A percentile compares a stretch with the other conserved stretches of the same genome.
Evolutionary conservation across 1,284 basidiomycete species (phyloP).

Genomic region (Boletus sp.): DNA sequence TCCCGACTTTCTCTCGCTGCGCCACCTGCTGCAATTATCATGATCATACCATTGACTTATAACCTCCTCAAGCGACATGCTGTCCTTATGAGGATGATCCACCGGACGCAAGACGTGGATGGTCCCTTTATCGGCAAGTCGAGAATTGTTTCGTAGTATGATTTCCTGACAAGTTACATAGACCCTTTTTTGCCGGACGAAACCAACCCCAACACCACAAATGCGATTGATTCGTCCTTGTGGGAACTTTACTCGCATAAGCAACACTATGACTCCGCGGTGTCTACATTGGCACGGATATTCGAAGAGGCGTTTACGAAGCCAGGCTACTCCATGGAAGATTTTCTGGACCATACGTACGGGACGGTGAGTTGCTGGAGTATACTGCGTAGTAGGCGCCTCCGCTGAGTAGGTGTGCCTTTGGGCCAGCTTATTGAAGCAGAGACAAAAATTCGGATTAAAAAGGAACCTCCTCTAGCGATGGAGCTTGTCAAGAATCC

Average conservation of each 20-base stretch:
- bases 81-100: slow-evolving; percentile 89
- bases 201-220: slow-evolving; percentile 70
- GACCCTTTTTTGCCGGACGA: slow-evolving; percentile 76
- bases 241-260: slow-evolving; percentile 89
- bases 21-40: slow-evolving; percentile 87
- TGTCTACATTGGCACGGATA: slow-evolving; percentile 82
- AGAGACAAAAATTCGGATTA: slow-evolving; percentile 77
- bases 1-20: slow-evolving; percentile 81
- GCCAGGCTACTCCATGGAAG: slow-evolving; percentile 86
- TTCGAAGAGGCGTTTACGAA: slow-evolving; percentile 93
- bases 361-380: slow-evolving; percentile 63
- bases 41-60: slow-evolving; percentile 91
- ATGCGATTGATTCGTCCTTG: slow-evolving; percentile 81
- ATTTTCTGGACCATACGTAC: slow-evolving; percentile 96
- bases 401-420: slow-evolving; percentile 8
- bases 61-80: slow-evolving; percentile 94
- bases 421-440: slow-evolving; percentile 76
- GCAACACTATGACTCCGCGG: slow-evolving; percentile 80
- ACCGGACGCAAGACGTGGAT: slow-evolving; percentile 53
- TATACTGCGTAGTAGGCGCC: not conserved
- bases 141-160: not conserved
- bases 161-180: slow-evolving; percentile 25
- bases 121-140: slow-evolving; percentile 38
- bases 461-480: slow-evolving; percentile 70
- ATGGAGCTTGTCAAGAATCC: slow-evolving; percentile 39